Conservation (phyloP, 108 stramenopile species). For the Skeletonema grethae region DNA sequence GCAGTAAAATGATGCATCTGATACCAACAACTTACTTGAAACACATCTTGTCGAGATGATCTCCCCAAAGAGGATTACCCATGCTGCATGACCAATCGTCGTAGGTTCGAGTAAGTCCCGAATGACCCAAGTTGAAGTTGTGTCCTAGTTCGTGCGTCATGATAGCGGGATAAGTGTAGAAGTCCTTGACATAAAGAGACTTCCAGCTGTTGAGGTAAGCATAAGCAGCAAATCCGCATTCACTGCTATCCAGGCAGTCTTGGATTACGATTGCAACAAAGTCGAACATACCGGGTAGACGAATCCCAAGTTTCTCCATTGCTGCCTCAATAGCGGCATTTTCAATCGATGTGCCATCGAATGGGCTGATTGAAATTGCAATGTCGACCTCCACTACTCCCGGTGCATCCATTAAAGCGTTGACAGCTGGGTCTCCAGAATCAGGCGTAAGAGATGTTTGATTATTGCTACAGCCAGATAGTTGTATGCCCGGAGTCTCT, state of each 20-base stretch:
- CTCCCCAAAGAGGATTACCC: slow-evolving; percentile 11
- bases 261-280: slow-evolving; percentile 15
- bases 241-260: slow-evolving; percentile 7
- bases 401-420: slow-evolving; percentile 13
- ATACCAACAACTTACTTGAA: not conserved
- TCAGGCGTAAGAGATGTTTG: not conserved
- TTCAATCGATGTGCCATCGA: not conserved
- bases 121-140: slow-evolving; percentile 15
- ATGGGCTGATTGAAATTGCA: not conserved
- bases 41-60: slow-evolving; percentile 13
- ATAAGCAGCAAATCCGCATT: slow-evolving; percentile 20
- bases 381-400: slow-evolving; percentile 25
- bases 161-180: not conserved
- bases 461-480: slow-evolving; percentile 12
- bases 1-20: not conserved
- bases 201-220: slow-evolving; percentile 15
- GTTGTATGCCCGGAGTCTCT: not conserved
- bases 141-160: slow-evolving; percentile 3
- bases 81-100: slow-evolving; percentile 2
- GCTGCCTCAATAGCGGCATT: slow-evolving; percentile 4
- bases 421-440: not conserved
- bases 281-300: slow-evolving; percentile 13
- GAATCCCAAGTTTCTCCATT: slow-evolving; percentile 6
- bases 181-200: slow-evolving; percentile 4
- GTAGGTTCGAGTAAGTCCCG: not conserved